A percentile compares a stretch with the other conserved stretches of the same genome.
Evolutionary conservation across 2,329 filamentous ascomycete genomes (phyloP).

Genomic region (Microsporum ferrugineum): DNA sequence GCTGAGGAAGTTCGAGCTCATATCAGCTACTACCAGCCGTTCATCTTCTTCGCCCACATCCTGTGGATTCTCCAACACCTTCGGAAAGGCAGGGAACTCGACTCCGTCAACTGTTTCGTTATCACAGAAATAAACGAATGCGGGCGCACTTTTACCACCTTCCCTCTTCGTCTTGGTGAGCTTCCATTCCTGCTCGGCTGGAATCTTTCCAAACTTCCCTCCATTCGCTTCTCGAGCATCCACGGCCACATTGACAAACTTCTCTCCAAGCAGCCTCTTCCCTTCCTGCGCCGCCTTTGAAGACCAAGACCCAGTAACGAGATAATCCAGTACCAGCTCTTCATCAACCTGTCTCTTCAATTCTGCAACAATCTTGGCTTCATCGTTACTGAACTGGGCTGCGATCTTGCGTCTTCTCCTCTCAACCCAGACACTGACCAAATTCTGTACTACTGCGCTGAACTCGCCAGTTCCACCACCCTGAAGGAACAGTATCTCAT

Average conservation of each 20-base stretch:
- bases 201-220: conserved; percentile 79
- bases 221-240: conserved; percentile 54
- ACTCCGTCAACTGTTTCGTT: conserved; percentile 87
- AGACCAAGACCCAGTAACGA: conserved; percentile 85
- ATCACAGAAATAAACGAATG: conserved; percentile 80
- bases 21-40: conserved; percentile 76
- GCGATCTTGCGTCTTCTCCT: conserved; percentile 51
- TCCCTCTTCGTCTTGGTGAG: conserved; percentile 52
- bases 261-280: conserved; percentile 59
- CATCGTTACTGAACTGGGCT: conserved; percentile 37
- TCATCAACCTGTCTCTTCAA: conserved; percentile 54
- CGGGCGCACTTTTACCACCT: conserved; percentile 35
- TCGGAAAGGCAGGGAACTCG: conserved; percentile 68
- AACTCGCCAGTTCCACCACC: conserved; percentile 80
- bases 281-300: conserved; percentile 82
- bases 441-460: conserved; percentile 70
- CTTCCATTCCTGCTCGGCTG: conserved; percentile 64
- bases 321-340: conserved; percentile 73
- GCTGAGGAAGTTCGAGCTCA: conserved; percentile 88
- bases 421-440: conserved; percentile 72
- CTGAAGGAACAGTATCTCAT: conserved; percentile 82
- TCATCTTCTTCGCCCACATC: conserved; percentile 48
- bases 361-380: conserved; percentile 47
- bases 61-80: conserved; percentile 45
- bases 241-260: conserved; percentile 64